phyloP scores from a whole-genome alignment of 2,329 filamentous ascomycete genomes.

The Podosphaera aphanis region DNA sequence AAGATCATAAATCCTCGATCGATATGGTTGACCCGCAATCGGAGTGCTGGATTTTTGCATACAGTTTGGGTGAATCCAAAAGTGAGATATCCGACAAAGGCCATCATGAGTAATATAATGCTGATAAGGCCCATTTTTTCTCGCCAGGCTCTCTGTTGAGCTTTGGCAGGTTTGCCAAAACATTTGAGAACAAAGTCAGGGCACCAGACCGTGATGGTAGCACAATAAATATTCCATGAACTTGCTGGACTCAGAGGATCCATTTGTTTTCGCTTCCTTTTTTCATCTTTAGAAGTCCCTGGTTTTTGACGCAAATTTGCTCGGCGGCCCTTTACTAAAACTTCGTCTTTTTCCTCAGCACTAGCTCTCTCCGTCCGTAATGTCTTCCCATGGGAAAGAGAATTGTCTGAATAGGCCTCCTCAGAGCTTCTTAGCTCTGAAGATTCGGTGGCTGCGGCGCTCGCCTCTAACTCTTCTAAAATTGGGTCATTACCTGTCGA shows the following conservation, averaged over 20 bases:
- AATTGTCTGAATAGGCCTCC: constrained; percentile 12
- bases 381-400: constrained; percentile 7
- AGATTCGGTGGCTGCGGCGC: constrained; percentile 11
- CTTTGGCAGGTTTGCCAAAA: constrained; percentile 65
- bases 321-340: constrained; percentile 11
- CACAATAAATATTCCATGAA: constrained; percentile 88
- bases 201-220: constrained; percentile 81
- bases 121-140: constrained; percentile 96
- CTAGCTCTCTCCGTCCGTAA: constrained; percentile 8
- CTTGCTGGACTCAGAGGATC: constrained; percentile 55
- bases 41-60: constrained; percentile 44
- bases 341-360: constrained; percentile 8
- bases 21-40: constrained; percentile 67
- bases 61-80: constrained; percentile 88
- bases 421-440: constrained; percentile 14
- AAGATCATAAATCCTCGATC: constrained; percentile 78
- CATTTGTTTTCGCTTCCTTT: constrained; percentile 30
- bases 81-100: constrained; percentile 78
- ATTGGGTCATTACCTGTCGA: constrained; percentile 82
- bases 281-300: constrained; percentile 41
- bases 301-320: constrained; percentile 22
- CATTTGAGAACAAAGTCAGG: constrained; percentile 66
- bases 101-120: constrained; percentile 71
- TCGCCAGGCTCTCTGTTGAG: constrained; percentile 79
- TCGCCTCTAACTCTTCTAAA: constrained; percentile 48